Base-by-base conservation (phyloP, 2,329 filamentous ascomycete genomes). In the Rosellinia necatrix region DNA sequence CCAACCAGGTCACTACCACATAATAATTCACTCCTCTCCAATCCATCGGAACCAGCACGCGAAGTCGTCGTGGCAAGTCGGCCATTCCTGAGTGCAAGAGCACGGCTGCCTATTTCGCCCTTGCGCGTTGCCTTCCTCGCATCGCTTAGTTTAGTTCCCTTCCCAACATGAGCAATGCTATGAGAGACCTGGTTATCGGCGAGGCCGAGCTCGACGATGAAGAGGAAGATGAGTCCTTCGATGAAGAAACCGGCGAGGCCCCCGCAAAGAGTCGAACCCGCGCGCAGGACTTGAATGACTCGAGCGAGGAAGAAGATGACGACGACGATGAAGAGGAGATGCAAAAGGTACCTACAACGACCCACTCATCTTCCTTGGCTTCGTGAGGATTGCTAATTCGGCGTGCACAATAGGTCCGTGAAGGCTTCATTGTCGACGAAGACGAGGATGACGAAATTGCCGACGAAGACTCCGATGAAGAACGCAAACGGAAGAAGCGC, bases 371-470 rank as follows among this genome's bases (percentile, higher is more conserved):
- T 15, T 12, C 7, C 15, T 21, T 6, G n/a, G 1, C n/a, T 29
- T 30, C 10, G 9, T 6, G 15, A 29, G 3, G 8, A 15, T 25
- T 24, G 29, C 56, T 66, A 49, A 64, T 58, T 67, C 12, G 32
- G 15, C 57, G 56, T 62, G 24, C 42, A 25, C 32, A 9, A 21
- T 67, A 96, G 92, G 84, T 96, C 63, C 90, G 90, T 49, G 92
- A 96, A 78, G 93, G 92, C 22, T 99, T 97, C 76, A 97, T 99
- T 64, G 91, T 96, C 61, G 91, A 96, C 68, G 92, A 96, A 68
- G 92, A 92, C 53, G 89, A 91, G 54, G 89, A 88, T 40, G 83
- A 88, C 43, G 83, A 87, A 44, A 86, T 86, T 27, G 84, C 88
- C 49, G 87, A 81, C 49, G 83, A 82, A 64, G 83, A 85, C 30